Conservation (phyloP, 257 asterid genomes). For the Capsicum baccatum region DNA sequence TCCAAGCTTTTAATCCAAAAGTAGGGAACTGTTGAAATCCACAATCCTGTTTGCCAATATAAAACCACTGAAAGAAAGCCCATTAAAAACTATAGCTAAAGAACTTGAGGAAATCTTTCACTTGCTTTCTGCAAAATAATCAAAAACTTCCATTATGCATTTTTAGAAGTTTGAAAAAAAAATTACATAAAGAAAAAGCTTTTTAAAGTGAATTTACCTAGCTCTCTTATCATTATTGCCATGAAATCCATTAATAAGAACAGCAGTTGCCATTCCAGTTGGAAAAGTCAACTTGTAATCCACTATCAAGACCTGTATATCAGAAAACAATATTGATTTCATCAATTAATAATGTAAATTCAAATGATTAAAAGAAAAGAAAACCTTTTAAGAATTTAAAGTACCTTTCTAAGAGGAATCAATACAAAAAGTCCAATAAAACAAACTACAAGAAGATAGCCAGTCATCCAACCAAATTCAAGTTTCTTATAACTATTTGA, state of each 20-base stretch:
- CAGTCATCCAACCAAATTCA: conserved; percentile 84
- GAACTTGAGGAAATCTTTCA: conserved; percentile 64
- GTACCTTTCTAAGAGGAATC: conserved; percentile 89
- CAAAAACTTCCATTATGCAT: background rate
- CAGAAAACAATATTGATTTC: conserved; percentile 28
- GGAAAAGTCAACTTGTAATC: conserved; percentile 92
- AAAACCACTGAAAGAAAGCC: conserved; percentile 94
- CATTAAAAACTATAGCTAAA: conserved; percentile 69
- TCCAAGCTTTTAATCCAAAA: conserved; percentile 77
- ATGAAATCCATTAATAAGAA: conserved; percentile 89
- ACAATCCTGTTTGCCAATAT: conserved; percentile 65
- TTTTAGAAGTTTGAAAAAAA: background rate
- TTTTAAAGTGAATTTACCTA: conserved; percentile 44
- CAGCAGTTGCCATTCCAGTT: conserved; percentile 94
- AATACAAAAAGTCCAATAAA: conserved; percentile 81
- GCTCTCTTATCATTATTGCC: conserved; percentile 69
- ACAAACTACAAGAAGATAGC: conserved; percentile 68
- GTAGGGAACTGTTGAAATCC: conserved; percentile 88
- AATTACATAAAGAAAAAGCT: too few relatives aligned
- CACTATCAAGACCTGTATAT: conserved; percentile 68
- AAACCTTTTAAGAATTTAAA: background rate
- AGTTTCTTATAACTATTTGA: conserved; percentile 75
- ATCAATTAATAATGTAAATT: background rate
- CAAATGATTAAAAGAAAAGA: background rate
- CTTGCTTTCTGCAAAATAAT: conserved; percentile 72